Base-by-base conservation (phyloP, 1,139 yeast genomes). In the Suhomyces bolitotheri region DNA sequence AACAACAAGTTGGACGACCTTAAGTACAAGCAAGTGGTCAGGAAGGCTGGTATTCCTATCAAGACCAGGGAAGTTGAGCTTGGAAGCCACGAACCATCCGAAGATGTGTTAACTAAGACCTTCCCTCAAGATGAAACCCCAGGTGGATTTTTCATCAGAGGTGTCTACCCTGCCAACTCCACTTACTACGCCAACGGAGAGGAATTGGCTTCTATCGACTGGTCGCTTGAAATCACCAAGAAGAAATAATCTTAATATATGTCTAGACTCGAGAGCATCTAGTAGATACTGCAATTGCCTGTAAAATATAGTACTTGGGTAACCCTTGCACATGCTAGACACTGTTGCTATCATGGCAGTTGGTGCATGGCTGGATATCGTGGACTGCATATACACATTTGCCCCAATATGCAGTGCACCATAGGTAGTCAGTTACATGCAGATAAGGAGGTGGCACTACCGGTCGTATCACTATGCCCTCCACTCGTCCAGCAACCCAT, bases 401-500 rank as follows among this genome's bases (percentile, higher is more conserved):
- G n/a, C n/a, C n/a, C n/a, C n/a, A n/a, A n/a, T n/a, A n/a, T n/a
- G n/a, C n/a, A n/a, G n/a, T n/a, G n/a, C n/a, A n/a, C n/a, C n/a
- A n/a, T n/a, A n/a, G n/a, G n/a, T n/a, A n/a, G n/a, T n/a, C n/a
- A n/a, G n/a, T n/a, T n/a, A n/a, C n/a, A n/a, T n/a, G n/a, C n/a
- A n/a, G n/a, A n/a, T n/a, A n/a, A n/a, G n/a, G n/a, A n/a, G n/a
- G n/a, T n/a, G n/a, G n/a, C n/a, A n/a, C n/a, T n/a, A n/a, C n/a
- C n/a, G n/a, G n/a, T n/a, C n/a, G n/a, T n/a, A n/a, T n/a, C n/a
- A n/a, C n/a, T n/a, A n/a, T n/a, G n/a, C n/a, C n/a, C n/a, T n/a
- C n/a, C n/a, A n/a, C n/a, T 24, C 69, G 90, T 35, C 69, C 74
- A 5, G 95, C 96, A 1, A 73, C 95, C 2, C 97, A 89, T 55